A percentile compares a stretch with the other conserved stretches of the same genome.
Conservation (phyloP, 2,329 filamentous ascomycete genomes). For the Reticulascus tulasneorum region DNA sequence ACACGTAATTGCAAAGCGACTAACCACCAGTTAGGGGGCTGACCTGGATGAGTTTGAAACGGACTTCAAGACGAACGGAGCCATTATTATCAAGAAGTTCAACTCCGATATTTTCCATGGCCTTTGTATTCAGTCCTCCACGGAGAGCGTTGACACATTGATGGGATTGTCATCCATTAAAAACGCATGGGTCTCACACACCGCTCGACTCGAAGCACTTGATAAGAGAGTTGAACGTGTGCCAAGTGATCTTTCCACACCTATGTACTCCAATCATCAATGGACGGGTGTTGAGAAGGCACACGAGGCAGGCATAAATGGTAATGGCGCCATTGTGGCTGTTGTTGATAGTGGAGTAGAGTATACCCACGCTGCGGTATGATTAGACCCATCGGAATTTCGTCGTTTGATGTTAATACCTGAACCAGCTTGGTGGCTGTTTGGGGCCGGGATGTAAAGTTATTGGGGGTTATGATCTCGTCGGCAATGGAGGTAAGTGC, state of each 20-base stretch:
- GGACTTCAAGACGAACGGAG: no score
- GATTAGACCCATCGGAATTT: neutral
- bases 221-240: slow-evolving; percentile 1
- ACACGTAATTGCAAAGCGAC: no score
- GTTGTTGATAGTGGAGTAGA: slow-evolving; percentile 37
- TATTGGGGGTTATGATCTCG: slow-evolving; percentile 4
- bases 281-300: slow-evolving; percentile 35
- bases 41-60: no score
- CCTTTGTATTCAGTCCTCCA: slow-evolving; percentile 25
- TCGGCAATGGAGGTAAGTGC: slow-evolving; percentile 4
- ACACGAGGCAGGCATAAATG: slow-evolving; percentile 31
- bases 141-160: slow-evolving; percentile 27
- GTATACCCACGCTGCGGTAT: slow-evolving; percentile 33
- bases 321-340: slow-evolving; percentile 34
- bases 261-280: slow-evolving; percentile 27
- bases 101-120: slow-evolving; percentile 27
- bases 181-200: slow-evolving; percentile 35
- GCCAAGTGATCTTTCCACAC: slow-evolving; percentile 15
- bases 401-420: no score
- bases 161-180: slow-evolving; percentile 25
- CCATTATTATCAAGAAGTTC: slow-evolving; percentile 5
- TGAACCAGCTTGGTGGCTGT: slow-evolving; percentile 5
- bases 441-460: slow-evolving; percentile 1
- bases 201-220: no score
- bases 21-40: no score